Conservation (phyloP, 2,329 filamentous ascomycete species). For the Hymenoscyphus salicellus region DNA sequence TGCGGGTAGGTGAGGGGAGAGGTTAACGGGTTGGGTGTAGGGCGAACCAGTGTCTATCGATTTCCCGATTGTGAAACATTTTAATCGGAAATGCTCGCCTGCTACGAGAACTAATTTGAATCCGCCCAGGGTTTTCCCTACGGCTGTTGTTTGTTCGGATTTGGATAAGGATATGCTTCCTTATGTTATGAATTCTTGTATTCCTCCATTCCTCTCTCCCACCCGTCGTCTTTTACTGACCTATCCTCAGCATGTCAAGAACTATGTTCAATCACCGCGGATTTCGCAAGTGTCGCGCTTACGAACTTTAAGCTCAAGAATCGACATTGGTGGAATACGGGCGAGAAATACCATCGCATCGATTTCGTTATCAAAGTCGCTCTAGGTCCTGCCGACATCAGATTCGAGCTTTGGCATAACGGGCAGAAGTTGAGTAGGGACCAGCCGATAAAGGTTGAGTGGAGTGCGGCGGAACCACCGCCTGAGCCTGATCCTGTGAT, state of each 20-base stretch:
- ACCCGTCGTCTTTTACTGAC: neutral
- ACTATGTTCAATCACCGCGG: slow-evolving; percentile 15
- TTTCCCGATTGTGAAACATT: slow-evolving; percentile 17
- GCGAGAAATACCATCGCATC: slow-evolving; percentile 18
- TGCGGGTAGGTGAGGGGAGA: no score
- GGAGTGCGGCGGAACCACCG: slow-evolving; percentile 2
- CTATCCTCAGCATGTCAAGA: slow-evolving; percentile 3
- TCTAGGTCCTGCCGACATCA: slow-evolving; percentile 16
- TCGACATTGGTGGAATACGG: slow-evolving; percentile 18
- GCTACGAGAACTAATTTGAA: slow-evolving; percentile 6
- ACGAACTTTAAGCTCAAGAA: slow-evolving; percentile 21
- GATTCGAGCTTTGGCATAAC: slow-evolving; percentile 16
- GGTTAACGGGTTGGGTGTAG: slow-evolving; percentile 3
- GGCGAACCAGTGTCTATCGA: slow-evolving; percentile 21
- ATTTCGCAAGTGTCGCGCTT: slow-evolving; percentile 15
- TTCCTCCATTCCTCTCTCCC: neutral
- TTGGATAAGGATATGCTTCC: slow-evolving; percentile 15
- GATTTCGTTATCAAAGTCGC: slow-evolving; percentile 18
- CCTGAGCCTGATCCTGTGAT: neutral
- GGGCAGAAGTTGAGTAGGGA: slow-evolving; percentile 17
- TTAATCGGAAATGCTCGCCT: slow-evolving; percentile 15
- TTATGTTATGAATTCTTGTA: slow-evolving; percentile 14
- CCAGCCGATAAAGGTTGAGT: slow-evolving; percentile 6
- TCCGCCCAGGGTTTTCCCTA: slow-evolving; percentile 14
- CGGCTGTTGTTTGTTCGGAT: slow-evolving; percentile 10